Evolutionary conservation across 495 filamentous ascomycete species (phyloP), one percentile per base, ranked within the genome.

Genomic region (Apiosordaria backusii): DNA sequence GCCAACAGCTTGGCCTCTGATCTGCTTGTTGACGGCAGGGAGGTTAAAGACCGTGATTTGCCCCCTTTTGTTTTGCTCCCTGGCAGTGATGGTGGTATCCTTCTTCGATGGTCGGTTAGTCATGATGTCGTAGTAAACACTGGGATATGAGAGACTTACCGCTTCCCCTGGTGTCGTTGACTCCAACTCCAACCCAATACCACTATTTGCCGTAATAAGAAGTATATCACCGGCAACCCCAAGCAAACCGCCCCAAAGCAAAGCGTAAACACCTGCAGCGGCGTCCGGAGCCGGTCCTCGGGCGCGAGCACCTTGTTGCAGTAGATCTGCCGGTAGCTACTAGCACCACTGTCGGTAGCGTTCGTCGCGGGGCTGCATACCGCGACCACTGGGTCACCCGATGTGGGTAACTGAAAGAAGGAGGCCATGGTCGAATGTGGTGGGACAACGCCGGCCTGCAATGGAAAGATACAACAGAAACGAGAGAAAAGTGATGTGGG

Each of bases 381-480:
- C 23, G 45, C 50, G 29, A 73, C 63, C 9, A 69, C 71, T n/a
- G 72, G 71, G 60, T 75, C 72, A 55, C 68, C 70, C 16, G 71
- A 69, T 16, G 57, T 66, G 4, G 61, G 64, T 18, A 67, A 68
- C 60, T 71, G 71, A 50, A 75, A 68, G 61, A 71, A 68, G 18
- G 71, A 75, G 5, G 71, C 71, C 72, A 75, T 75, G 40, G 50
- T 62, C 25, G 29, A 25, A 4, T 21, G 24, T 27, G 24, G 16
- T 59, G 57, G 26, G 29, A 22, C 13, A 35, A 61, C 4, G 22
- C 4, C 25, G 16, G n/a, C n/a, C n/a, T n/a, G n/a, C 25, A 18
- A 59, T 21, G 16, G 24, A 27, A 27, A 27, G 24, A 29, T 26
- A 27, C 16, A 59, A 61, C 27, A 45, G 16, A 29, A 61, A 25